phyloP scores from a whole-genome alignment of 2,329 filamentous ascomycete species.

The Pseudogymnoascus sp. region DNA sequence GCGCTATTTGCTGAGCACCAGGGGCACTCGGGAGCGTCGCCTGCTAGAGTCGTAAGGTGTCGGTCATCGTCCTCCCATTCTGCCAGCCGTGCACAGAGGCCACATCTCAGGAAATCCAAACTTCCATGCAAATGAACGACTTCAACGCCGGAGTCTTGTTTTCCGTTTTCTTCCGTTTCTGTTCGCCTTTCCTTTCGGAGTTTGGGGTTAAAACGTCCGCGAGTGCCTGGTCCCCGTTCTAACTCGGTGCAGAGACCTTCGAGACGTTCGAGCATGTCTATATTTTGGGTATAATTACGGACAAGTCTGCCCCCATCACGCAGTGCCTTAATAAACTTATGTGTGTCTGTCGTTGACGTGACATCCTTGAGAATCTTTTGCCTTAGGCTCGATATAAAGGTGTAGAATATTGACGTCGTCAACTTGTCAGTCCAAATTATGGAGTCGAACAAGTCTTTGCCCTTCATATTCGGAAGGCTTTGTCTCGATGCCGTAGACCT shows the following conservation, averaged over 20 bases:
- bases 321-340: conserved; percentile 60
- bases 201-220: conserved; percentile 47
- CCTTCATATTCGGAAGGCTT: conserved; percentile 54
- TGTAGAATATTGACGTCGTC: conserved; percentile 63
- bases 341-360: conserved; percentile 50
- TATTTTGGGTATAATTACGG: conserved; percentile 67
- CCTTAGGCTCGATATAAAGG: conserved; percentile 58
- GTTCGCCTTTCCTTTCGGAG: conserved; percentile 32
- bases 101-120: conserved; percentile 55
- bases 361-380: conserved; percentile 53
- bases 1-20: conserved; percentile 54
- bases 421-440: conserved; percentile 61
- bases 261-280: conserved; percentile 63
- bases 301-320: conserved; percentile 60
- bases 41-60: conserved; percentile 38
- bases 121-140: conserved; percentile 65
- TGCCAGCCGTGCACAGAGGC: conserved; percentile 47
- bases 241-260: conserved; percentile 58
- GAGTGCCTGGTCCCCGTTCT: conserved; percentile 50
- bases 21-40: conserved; percentile 58
- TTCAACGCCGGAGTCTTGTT: conserved; percentile 25
- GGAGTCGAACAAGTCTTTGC: conserved; percentile 61
- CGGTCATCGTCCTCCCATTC: conserved; percentile 52
- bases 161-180: conserved; percentile 24
- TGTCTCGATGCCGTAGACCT: conserved; percentile 13